phyloP scores from a whole-genome alignment of 805 yeast genomes.

The Teunomyces aglyptinius region DNA sequence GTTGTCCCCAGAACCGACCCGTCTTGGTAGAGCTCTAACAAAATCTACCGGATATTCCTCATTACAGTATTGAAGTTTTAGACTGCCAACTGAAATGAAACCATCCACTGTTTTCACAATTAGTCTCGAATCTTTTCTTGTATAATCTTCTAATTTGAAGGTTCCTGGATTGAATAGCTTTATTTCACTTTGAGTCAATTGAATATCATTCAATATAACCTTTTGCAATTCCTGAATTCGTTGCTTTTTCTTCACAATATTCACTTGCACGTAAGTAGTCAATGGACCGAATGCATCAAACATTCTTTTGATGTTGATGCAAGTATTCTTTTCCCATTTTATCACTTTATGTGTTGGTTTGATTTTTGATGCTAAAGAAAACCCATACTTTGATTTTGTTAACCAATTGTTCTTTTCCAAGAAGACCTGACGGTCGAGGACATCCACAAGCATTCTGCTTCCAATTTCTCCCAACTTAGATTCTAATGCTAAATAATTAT shows the following conservation, averaged over 20 bases:
- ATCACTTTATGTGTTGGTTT: constrained; percentile 41
- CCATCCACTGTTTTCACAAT: constrained; percentile 47
- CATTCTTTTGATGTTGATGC: constrained; percentile 40
- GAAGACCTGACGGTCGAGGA: constrained; percentile 33
- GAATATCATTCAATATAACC: constrained; percentile 47
- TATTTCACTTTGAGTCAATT: neutral
- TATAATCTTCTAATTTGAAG: constrained; percentile 12
- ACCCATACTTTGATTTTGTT: constrained; percentile 18
- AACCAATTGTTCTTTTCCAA: neutral
- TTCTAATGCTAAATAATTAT: constrained; percentile 46
- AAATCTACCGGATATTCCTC: constrained; percentile 48
- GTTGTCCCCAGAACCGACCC: constrained; percentile 38
- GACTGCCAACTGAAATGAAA: constrained; percentile 25
- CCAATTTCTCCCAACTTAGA: constrained; percentile 59
- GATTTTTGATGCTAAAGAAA: constrained; percentile 60
- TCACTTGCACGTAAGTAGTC: constrained; percentile 41
- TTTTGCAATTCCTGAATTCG: constrained; percentile 34
- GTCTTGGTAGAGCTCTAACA: constrained; percentile 40
- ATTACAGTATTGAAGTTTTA: constrained; percentile 57
- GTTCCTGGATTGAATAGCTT: constrained; percentile 20
- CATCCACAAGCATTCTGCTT: constrained; percentile 52
- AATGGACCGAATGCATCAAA: constrained; percentile 57
- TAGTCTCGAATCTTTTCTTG: constrained; percentile 18
- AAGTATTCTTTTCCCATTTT: constrained; percentile 43
- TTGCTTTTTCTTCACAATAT: constrained; percentile 31